A percentile compares a stretch with the other conserved stretches of the same genome.
phyloP scores from a whole-genome alignment of 2,329 filamentous ascomycete species.

The Cercospora sp. region DNA sequence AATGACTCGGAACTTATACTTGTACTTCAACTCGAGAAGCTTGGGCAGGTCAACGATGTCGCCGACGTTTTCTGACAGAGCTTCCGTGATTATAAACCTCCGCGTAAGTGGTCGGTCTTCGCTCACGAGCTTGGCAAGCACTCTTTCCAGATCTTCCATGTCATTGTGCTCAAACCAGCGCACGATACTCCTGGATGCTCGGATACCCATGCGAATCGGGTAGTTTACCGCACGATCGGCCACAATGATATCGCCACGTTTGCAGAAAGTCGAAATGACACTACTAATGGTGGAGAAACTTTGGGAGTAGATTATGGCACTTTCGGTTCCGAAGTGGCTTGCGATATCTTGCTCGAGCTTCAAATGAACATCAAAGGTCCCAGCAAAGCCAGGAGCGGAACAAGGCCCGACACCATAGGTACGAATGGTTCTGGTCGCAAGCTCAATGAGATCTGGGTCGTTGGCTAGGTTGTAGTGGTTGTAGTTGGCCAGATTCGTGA shows the following conservation, averaged over 20 bases:
- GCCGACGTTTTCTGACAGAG: neutral
- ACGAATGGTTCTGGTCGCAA: neutral
- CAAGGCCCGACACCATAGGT: neutral
- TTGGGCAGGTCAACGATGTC: neutral
- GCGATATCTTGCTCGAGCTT: neutral
- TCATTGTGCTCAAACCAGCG: neutral
- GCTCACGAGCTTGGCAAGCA: neutral
- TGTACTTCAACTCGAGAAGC: neutral
- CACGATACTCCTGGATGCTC: neutral
- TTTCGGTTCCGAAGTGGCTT: neutral
- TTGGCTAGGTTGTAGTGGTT: neutral
- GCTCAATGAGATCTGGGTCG: neutral
- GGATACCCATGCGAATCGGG: neutral
- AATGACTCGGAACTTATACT: neutral
- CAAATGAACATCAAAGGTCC: neutral
- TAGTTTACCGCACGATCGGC: neutral
- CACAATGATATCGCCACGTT: neutral
- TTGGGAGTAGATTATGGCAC: neutral
- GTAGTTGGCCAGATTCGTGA: neutral
- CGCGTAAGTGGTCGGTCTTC: neutral
- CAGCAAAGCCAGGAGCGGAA: neutral
- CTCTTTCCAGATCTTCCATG: neutral
- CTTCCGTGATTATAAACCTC: neutral
- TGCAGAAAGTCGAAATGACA: neutral
- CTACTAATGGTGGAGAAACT: neutral